These are phyloP conservation scores for Aspergillus ruber DNA, from an alignment of 2,329 filamentous ascomycete species.

Conservation along the genomic window DNA sequence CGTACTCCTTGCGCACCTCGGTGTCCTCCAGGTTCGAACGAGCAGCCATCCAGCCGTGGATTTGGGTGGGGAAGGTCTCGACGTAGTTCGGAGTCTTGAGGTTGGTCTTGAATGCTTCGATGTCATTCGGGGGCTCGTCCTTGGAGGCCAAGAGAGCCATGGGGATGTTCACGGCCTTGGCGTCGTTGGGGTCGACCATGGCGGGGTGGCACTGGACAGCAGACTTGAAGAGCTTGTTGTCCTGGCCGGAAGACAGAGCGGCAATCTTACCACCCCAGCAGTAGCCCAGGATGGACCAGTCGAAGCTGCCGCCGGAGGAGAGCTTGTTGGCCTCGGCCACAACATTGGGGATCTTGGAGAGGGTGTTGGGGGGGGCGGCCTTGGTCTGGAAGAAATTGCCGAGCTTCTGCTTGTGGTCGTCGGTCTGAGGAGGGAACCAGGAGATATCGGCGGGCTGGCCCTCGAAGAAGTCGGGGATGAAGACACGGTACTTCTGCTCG, in stretches of 20 bases:
- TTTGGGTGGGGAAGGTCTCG: constrained; percentile 39
- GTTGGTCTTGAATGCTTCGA: constrained; percentile 33
- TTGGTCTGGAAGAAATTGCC: constrained; percentile 53
- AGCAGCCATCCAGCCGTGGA: constrained; percentile 45
- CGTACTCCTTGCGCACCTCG: constrained; percentile 37
- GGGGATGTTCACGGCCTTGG: constrained; percentile 50
- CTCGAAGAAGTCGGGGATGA: constrained; percentile 88
- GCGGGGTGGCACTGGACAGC: constrained; percentile 53
- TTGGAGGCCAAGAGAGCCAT: constrained; percentile 52
- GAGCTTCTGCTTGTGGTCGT: constrained; percentile 55
- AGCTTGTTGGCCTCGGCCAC: constrained; percentile 48
- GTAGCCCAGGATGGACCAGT: constrained; percentile 56
- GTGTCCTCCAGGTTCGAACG: constrained; percentile 34
- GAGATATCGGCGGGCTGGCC: constrained; percentile 61
- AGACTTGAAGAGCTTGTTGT: constrained; percentile 49
- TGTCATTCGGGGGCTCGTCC: constrained; percentile 50
- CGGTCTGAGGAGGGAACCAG: constrained; percentile 55
- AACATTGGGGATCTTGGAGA: constrained; percentile 50
- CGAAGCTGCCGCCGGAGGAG: constrained; percentile 35
- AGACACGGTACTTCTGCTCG: constrained; percentile 69
- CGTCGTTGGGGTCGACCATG: constrained; percentile 55
- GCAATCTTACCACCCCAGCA: constrained; percentile 58
- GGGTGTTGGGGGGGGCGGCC: constrained; percentile 53
- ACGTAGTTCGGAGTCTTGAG: constrained; percentile 36
- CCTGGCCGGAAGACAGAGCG: constrained; percentile 46